Evolutionary conservation across 495 filamentous ascomycete species (phyloP).

Genomic region (Evernia prunastri): DNA sequence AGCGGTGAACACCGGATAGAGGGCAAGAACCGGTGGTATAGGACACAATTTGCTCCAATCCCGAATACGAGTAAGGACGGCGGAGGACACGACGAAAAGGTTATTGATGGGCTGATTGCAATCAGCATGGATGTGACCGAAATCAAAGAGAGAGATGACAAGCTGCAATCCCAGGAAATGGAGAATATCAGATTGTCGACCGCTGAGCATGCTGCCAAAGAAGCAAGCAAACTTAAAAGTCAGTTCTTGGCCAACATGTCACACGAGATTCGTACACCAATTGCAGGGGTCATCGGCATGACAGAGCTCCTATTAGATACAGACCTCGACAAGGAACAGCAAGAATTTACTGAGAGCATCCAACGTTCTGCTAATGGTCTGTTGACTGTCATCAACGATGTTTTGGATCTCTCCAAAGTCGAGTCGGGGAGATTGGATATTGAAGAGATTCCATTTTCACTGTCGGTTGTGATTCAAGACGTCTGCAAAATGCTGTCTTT

Average conservation of each 20-base stretch:
- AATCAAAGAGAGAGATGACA: conserved; percentile 49
- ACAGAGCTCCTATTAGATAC: conserved; percentile 63
- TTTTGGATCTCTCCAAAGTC: conserved; percentile 81
- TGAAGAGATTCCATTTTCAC: conserved; percentile 71
- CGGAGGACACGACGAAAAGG: conserved; percentile 36
- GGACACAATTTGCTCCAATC: conserved; percentile 57
- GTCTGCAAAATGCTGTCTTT: conserved; percentile 47
- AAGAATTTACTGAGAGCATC: conserved; percentile 70
- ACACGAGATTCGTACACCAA: conserved; percentile 81
- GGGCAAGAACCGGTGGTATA: conserved; percentile 51
- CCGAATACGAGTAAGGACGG: conserved; percentile 41
- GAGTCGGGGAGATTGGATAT: conserved; percentile 70
- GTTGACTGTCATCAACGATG: conserved; percentile 86
- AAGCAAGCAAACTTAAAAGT: conserved; percentile 61
- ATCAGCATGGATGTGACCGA: conserved; percentile 65
- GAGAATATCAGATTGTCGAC: conserved; percentile 58
- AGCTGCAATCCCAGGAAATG: conserved; percentile 49
- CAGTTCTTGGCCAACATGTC: conserved; percentile 77
- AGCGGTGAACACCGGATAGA: conserved; percentile 45
- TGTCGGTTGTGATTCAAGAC: conserved; percentile 65
- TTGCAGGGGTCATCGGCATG: conserved; percentile 72
- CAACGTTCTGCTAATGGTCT: conserved; percentile 73
- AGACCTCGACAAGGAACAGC: conserved; percentile 58
- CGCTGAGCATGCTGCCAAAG: conserved; percentile 61
- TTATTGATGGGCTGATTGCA: conserved; percentile 60